phyloP scores from a whole-genome alignment of 2,329 filamentous ascomycete species.

The Calonectria pseudoturangicola region DNA sequence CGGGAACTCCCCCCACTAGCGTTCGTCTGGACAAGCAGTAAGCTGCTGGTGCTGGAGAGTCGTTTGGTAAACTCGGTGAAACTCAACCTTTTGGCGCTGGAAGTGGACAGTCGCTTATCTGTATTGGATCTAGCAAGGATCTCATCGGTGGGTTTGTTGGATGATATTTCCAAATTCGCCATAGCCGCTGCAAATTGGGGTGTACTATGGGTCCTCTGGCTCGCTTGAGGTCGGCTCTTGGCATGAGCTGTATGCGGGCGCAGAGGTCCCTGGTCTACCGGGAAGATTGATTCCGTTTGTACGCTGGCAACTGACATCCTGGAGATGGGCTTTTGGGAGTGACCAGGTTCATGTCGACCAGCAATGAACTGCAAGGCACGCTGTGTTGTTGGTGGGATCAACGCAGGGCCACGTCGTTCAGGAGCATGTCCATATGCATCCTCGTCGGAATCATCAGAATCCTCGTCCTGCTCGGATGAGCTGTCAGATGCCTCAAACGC shows the following conservation, averaged over 20 bases:
- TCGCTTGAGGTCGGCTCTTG: slow-evolving; percentile 65
- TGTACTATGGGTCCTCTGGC: slow-evolving; percentile 69
- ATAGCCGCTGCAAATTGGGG: slow-evolving; percentile 64
- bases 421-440: slow-evolving; percentile 63
- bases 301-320: slow-evolving; percentile 60
- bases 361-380: slow-evolving; percentile 71
- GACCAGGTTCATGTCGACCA: slow-evolving; percentile 62
- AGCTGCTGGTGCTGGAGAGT: slow-evolving; percentile 76
- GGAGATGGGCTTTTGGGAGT: slow-evolving; percentile 58
- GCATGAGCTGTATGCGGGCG: slow-evolving; percentile 74
- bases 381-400: slow-evolving; percentile 68
- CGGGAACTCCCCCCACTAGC: slow-evolving; percentile 68
- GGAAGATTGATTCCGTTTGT: slow-evolving; percentile 51
- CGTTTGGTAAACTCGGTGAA: slow-evolving; percentile 77
- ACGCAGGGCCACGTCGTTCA: slow-evolving; percentile 53
- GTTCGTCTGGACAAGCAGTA: slow-evolving; percentile 76
- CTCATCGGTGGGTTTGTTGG: slow-evolving; percentile 59
- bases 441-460: slow-evolving; percentile 64
- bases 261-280: slow-evolving; percentile 48
- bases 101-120: slow-evolving; percentile 72
- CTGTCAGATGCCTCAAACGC: slow-evolving; percentile 72
- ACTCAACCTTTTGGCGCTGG: slow-evolving; percentile 75
- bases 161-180: slow-evolving; percentile 49
- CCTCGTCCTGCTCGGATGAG: slow-evolving; percentile 62
- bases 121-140: slow-evolving; percentile 54